These are phyloP conservation scores for Setaria viridis DNA, from an alignment of 202 grass and related monocot genomes.

Conservation along the genomic window DNA sequence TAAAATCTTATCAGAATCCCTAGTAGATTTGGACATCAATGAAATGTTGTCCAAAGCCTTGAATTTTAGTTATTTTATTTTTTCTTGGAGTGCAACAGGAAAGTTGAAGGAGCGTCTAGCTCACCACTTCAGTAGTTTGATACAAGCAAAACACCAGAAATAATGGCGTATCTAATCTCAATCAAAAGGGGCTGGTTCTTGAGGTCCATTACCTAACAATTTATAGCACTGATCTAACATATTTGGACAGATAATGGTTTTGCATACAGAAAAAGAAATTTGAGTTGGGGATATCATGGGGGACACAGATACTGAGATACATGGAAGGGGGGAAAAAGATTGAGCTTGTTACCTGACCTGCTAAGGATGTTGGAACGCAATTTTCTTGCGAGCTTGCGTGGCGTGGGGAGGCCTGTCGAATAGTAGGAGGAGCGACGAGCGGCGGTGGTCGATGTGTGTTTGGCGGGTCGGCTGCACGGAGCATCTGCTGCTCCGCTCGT, in stretches of 20 bases:
- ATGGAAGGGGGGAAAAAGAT: background rate
- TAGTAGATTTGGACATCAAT: slow-evolving; percentile 53
- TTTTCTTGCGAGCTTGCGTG: background rate
- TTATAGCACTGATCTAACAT: too few relatives aligned
- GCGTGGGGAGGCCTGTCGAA: background rate
- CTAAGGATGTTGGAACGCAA: background rate
- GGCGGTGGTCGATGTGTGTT: background rate
- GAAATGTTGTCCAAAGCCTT: background rate
- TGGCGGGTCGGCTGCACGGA: background rate
- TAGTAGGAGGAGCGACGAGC: background rate
- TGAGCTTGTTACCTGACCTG: background rate
- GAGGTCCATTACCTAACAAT: background rate
- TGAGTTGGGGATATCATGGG: background rate
- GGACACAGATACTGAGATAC: background rate
- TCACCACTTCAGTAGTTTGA: background rate
- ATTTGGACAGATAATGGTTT: too few relatives aligned
- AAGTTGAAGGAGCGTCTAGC: background rate
- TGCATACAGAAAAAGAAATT: background rate
- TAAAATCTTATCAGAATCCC: slow-evolving; percentile 25
- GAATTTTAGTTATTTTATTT: background rate
- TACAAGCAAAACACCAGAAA: background rate
- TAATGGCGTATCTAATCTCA: background rate
- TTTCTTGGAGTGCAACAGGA: too few relatives aligned
- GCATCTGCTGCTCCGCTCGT: background rate
- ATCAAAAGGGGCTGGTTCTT: background rate